Conservation (phyloP, 441 rosid genomes). For the Raphanus hybrid region DNA sequence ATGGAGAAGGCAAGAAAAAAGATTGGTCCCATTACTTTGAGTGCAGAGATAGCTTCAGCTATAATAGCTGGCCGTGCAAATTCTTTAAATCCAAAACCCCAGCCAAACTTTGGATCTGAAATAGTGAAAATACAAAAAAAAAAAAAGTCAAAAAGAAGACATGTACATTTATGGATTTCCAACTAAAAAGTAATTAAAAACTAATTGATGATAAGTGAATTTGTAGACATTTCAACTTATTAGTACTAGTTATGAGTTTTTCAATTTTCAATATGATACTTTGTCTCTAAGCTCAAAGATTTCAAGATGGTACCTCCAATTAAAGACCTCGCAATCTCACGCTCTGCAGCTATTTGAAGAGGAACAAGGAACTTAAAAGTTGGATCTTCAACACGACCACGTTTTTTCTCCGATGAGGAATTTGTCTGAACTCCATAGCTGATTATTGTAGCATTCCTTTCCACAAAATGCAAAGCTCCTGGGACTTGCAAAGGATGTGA, state of each 20-base stretch:
- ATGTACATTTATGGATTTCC: neutral
- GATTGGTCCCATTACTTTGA: conserved; percentile 60
- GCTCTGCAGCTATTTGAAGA: conserved; percentile 93
- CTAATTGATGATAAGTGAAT: neutral
- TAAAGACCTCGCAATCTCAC: conserved; percentile 86
- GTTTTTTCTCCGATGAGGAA: conserved; percentile 56
- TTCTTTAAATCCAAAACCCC: conserved; percentile 80
- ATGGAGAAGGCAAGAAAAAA: conserved; percentile 90
- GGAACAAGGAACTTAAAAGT: conserved; percentile 87
- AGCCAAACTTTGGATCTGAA: conserved; percentile 69
- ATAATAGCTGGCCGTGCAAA: conserved; percentile 66
- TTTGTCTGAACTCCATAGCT: conserved; percentile 92
- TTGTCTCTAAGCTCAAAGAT: conserved; percentile 2
- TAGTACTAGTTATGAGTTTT: neutral
- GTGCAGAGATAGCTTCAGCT: conserved; percentile 36
- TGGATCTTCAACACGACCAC: conserved; percentile 79
- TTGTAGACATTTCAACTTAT: neutral
- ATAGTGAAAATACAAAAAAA: neutral
- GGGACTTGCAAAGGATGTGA: conserved; percentile 63
- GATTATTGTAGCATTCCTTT: conserved; percentile 58
- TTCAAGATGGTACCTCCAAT: conserved; percentile 53
- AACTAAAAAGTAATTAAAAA: neutral
- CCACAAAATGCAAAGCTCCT: conserved; percentile 81
- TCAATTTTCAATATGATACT: neutral
- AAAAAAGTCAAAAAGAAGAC: neutral